A percentile compares a stretch with the other conserved stretches of the same genome.
These are phyloP conservation scores for Raffaelea albimanens DNA, from an alignment of 2,329 filamentous ascomycete species.

Conservation along the genomic window DNA sequence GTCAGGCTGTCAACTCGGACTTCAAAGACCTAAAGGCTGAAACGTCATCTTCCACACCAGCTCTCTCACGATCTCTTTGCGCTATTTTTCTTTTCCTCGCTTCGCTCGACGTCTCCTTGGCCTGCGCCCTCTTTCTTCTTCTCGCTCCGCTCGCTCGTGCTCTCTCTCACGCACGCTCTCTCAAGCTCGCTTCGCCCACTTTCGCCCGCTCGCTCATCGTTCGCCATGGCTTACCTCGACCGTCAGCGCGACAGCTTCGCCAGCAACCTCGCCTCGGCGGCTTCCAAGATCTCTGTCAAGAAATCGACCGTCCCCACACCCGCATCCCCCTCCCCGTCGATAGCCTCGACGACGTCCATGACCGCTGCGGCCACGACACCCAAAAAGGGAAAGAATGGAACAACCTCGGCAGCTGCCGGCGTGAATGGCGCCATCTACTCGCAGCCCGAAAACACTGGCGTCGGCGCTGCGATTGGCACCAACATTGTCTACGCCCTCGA, in stretches of 20 bases:
- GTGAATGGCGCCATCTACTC: slow-evolving; percentile 48
- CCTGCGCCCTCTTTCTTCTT: no score
- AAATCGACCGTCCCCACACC: slow-evolving; percentile 34
- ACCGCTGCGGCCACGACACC: slow-evolving; percentile 52
- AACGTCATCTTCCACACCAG: no score
- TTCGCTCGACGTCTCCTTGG: no score
- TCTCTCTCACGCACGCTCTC: no score
- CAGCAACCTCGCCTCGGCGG: slow-evolving; percentile 52
- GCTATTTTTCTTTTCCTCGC: no score
- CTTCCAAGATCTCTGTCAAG: slow-evolving; percentile 48
- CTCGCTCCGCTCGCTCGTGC: no score
- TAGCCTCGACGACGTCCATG: slow-evolving; percentile 35
- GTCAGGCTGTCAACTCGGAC: no score
- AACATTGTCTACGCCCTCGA: slow-evolving; percentile 82
- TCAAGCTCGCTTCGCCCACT: no score
- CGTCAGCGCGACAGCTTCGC: slow-evolving; percentile 55
- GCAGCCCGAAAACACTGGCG: slow-evolving; percentile 66
- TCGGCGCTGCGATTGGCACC: slow-evolving; percentile 72
- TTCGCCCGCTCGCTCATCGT: slow-evolving; percentile 1
- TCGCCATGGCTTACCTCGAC: slow-evolving; percentile 45
- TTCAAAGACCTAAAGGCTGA: no score
- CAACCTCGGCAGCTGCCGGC: slow-evolving; percentile 14
- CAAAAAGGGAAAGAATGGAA: slow-evolving; percentile 48
- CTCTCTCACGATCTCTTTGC: no score
- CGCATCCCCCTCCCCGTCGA: slow-evolving; percentile 54